These are phyloP conservation scores for Lophium mytilinum DNA, from an alignment of 495 filamentous ascomycete species.

Conservation along the genomic window DNA sequence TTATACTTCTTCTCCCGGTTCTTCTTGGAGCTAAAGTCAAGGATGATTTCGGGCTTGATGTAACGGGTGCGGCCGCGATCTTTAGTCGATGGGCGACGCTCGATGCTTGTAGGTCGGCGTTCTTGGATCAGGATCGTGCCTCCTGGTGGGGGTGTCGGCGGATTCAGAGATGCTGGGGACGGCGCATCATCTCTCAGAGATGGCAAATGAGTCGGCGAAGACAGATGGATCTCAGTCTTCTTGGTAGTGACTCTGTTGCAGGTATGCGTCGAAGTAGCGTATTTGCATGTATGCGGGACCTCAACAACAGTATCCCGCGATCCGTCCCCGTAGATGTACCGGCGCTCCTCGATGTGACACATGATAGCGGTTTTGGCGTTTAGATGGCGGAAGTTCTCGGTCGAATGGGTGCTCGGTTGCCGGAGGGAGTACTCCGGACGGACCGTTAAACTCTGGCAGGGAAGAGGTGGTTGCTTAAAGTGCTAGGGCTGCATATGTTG, in stretches of 20 bases:
- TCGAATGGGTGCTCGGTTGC: background rate
- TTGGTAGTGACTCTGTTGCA: conserved; percentile 10
- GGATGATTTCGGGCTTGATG: conserved; percentile 16
- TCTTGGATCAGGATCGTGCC: conserved; percentile 16
- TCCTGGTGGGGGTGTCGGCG: conserved; percentile 15
- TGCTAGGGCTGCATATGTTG: background rate
- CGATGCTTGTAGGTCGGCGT: conserved; percentile 3
- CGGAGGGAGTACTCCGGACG: background rate
- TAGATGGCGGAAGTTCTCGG: background rate
- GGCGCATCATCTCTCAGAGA: conserved; percentile 12
- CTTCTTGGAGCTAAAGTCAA: conserved; percentile 11
- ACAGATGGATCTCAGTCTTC: conserved; percentile 7
- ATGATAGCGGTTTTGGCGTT: conserved; percentile 3
- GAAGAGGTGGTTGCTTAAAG: background rate
- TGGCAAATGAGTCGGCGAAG: conserved; percentile 2
- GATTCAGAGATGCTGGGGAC: conserved; percentile 16
- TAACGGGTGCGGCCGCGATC: conserved; percentile 4
- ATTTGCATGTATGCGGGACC: conserved; percentile 7
- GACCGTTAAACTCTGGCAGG: background rate
- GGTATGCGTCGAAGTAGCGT: background rate
- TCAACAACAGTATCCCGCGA: conserved; percentile 4
- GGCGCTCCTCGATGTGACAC: conserved; percentile 15
- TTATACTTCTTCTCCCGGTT: conserved; percentile 12
- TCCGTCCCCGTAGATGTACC: conserved; percentile 18
- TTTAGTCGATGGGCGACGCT: conserved; percentile 9